Evolutionary conservation across 768 basidiomycete genomes (phyloP).

Genomic region (Solioccasus polychromus): DNA sequence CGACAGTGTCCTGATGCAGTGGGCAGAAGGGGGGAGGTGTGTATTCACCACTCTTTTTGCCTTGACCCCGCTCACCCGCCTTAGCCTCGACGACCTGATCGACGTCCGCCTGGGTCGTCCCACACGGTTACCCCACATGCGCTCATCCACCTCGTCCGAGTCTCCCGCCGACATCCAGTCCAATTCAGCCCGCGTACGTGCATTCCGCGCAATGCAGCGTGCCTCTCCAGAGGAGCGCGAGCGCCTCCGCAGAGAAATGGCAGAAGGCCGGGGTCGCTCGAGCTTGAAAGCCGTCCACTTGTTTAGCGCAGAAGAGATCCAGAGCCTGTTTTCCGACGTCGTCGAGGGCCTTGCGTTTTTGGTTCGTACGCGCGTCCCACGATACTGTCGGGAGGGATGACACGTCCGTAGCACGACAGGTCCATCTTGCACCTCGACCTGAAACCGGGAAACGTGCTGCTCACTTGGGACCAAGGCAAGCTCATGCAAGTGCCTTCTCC

Average conservation of each 20-base stretch:
- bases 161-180: slow-evolving; percentile 43
- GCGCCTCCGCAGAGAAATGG: slow-evolving; percentile 53
- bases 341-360: slow-evolving; percentile 85
- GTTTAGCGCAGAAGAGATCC: slow-evolving; percentile 80
- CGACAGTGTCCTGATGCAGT: slow-evolving; percentile 82
- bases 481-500: slow-evolving; percentile 55
- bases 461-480: slow-evolving; percentile 87
- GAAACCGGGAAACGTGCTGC: slow-evolving; percentile 89
- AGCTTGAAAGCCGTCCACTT: slow-evolving; percentile 78
- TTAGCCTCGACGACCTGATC: slow-evolving; percentile 80
- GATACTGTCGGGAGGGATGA: slow-evolving; percentile 5
- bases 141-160: slow-evolving; percentile 25
- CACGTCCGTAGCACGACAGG: slow-evolving; percentile 58
- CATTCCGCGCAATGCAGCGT: slow-evolving; percentile 67
- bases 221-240: slow-evolving; percentile 64
- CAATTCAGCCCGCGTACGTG: slow-evolving; percentile 70
- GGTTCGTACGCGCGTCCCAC: slow-evolving; percentile 41
- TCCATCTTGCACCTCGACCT: slow-evolving; percentile 91
- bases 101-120: slow-evolving; percentile 70
- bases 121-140: slow-evolving; percentile 41
- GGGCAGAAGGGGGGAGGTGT: slow-evolving; percentile 83
- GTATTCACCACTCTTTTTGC: not conserved
- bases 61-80: not conserved
- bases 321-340: slow-evolving; percentile 78
- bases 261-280: slow-evolving; percentile 23